These are phyloP conservation scores for Thelonectria rubi DNA, from an alignment of 2,329 filamentous ascomycete genomes.

Conservation along the genomic window DNA sequence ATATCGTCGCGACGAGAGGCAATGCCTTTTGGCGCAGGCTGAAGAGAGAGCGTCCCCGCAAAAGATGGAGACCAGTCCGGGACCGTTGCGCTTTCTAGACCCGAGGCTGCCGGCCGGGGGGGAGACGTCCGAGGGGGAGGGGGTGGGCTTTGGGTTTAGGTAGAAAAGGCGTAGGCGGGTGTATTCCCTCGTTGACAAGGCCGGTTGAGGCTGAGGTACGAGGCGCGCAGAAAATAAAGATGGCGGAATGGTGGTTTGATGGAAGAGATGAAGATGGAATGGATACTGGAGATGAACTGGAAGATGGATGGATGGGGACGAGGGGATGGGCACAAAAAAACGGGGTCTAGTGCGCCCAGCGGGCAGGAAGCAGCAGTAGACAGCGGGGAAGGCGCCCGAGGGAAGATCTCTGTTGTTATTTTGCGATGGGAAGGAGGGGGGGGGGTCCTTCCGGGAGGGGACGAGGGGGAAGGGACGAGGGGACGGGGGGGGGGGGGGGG, in stretches of 20 bases:
- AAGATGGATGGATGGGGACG: slow-evolving; percentile 20
- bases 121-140: not conserved
- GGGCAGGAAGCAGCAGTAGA: slow-evolving; percentile 23
- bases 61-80: slow-evolving; percentile 12
- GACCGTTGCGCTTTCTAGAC: slow-evolving; percentile 20
- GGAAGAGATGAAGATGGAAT: slow-evolving; percentile 15
- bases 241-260: slow-evolving; percentile 14
- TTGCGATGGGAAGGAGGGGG: not conserved
- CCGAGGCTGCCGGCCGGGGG: slow-evolving; percentile 22
- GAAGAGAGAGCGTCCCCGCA: slow-evolving; percentile 16
- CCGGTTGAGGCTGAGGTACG: slow-evolving; percentile 8
- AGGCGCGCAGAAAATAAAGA: slow-evolving; percentile 10
- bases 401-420: slow-evolving; percentile 9
- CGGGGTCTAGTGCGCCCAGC: slow-evolving; percentile 26
- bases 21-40: slow-evolving; percentile 6
- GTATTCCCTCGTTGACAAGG: not conserved
- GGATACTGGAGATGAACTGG: slow-evolving; percentile 16
- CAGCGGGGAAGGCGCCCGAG: slow-evolving; percentile 17
- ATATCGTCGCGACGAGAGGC: slow-evolving; percentile 1
- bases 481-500: slow-evolving; percentile 8
- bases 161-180: not conserved
- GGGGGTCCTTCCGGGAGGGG: slow-evolving; percentile 16
- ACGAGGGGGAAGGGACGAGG: slow-evolving; percentile 11
- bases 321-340: slow-evolving; percentile 19
- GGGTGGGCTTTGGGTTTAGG: not conserved